These are phyloP conservation scores for Elaeis oleifera DNA, from an alignment of 202 grass and related monocot species.

Conservation along the genomic window DNA sequence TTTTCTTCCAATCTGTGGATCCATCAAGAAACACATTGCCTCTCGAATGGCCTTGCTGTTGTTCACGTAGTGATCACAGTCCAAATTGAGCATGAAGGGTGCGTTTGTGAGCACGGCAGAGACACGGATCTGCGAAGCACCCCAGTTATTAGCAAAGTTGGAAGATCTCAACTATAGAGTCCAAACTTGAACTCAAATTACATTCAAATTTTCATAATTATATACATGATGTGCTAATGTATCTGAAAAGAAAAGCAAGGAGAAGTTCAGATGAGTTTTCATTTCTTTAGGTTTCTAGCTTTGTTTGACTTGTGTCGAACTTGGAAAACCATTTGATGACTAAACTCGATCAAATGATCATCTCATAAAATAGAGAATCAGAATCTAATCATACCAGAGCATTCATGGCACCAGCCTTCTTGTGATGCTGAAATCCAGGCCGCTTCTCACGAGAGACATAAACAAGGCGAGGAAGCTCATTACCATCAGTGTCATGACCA, in stretches of 20 bases:
- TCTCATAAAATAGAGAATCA: too few relatives aligned
- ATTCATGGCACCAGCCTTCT: constrained; percentile 99
- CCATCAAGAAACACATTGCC: constrained; percentile 96
- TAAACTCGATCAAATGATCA: too few relatives aligned
- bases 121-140: constrained; percentile 54
- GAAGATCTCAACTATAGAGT: too few relatives aligned
- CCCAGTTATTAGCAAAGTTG: too few relatives aligned
- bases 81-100: constrained; percentile 96
- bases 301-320: too few relatives aligned
- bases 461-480: constrained; percentile 86
- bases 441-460: constrained; percentile 99
- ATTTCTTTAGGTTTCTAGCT: too few relatives aligned
- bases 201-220: too few relatives aligned
- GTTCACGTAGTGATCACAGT: constrained; percentile 98
- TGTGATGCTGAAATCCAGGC: constrained; percentile 93
- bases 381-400: constrained; percentile 41
- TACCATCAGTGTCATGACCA: constrained; percentile 77
- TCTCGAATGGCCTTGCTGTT: constrained; percentile 96
- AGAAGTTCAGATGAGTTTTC: too few relatives aligned
- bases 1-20: constrained; percentile 67
- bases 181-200: too few relatives aligned
- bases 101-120: constrained; percentile 99
- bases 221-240: too few relatives aligned
- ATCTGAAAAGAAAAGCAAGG: too few relatives aligned
- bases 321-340: too few relatives aligned